Evolutionary conservation across 2,329 filamentous ascomycete species (phyloP).

Genomic region (Phaeomoniella chlamydospora): DNA sequence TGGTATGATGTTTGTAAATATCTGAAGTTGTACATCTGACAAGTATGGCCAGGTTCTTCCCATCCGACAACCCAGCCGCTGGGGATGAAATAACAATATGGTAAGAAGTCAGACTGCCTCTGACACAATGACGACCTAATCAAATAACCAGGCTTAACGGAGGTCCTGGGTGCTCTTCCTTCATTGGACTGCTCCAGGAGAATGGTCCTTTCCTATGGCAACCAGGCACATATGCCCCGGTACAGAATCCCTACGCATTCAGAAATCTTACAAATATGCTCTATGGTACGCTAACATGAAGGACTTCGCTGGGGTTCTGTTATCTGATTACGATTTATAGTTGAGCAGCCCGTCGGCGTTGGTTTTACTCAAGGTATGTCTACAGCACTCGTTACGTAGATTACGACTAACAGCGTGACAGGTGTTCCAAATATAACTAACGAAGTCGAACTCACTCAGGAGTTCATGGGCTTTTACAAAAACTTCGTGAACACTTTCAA

Average conservation of each 20-base stretch:
- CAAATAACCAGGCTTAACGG: constrained; percentile 28
- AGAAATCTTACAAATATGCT: constrained; percentile 16
- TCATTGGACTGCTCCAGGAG: constrained; percentile 59
- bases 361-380: constrained; percentile 24
- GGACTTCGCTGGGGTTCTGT: constrained; percentile 5
- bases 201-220: constrained; percentile 64
- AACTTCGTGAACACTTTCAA: constrained; percentile 41
- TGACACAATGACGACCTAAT: too few species aligned
- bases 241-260: constrained; percentile 19
- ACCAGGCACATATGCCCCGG: constrained; percentile 51
- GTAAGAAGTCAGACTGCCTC: too few species aligned
- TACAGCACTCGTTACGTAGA: too few species aligned
- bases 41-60: constrained; percentile 41
- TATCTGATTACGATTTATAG: constrained; percentile 19
- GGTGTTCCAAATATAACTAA: constrained; percentile 25
- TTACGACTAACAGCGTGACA: too few species aligned
- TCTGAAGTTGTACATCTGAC: too few species aligned
- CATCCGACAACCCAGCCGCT: constrained; percentile 31
- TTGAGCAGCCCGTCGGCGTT: constrained; percentile 35
- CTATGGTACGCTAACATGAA: constrained; percentile 3
- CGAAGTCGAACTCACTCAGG: constrained; percentile 29
- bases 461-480: constrained; percentile 37
- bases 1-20: constrained; percentile 27
- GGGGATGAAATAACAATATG: constrained; percentile 36
- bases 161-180: constrained; percentile 40